Percentiles rank a stretch among this genome's conserved stretches.
Evolutionary conservation across 1,284 basidiomycete genomes (phyloP).

Genomic region (Microbotryum intermedium): DNA sequence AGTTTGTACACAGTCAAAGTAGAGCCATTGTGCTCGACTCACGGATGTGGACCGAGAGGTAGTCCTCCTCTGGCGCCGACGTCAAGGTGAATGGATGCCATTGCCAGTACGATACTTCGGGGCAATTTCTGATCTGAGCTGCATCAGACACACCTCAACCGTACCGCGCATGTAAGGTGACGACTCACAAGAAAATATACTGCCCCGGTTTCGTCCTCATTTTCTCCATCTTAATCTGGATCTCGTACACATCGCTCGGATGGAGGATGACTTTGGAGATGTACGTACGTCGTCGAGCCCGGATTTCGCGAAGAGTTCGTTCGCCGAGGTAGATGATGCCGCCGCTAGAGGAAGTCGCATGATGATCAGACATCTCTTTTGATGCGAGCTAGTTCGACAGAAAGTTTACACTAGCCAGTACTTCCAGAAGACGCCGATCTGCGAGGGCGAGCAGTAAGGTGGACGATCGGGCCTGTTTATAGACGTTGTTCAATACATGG

Average conservation of each 20-base stretch:
- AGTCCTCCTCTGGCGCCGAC: constrained; percentile 74
- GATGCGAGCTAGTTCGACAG: not conserved
- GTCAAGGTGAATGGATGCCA: constrained; percentile 89
- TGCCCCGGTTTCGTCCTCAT: constrained; percentile 44
- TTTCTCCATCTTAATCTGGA: constrained; percentile 90
- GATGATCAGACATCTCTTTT: constrained; percentile 17
- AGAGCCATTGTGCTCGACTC: not conserved
- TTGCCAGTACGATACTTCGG: constrained; percentile 81
- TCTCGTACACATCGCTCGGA: constrained; percentile 77
- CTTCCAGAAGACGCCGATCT: constrained; percentile 84
- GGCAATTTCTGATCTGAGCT: constrained; percentile 43
- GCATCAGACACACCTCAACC: not conserved
- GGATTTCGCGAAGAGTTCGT: constrained; percentile 75
- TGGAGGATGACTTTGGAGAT: constrained; percentile 85
- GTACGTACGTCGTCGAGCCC: constrained; percentile 75
- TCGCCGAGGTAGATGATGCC: constrained; percentile 74
- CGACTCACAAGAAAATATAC: constrained; percentile 62
- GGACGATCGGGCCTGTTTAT: constrained; percentile 61
- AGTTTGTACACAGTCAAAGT: not conserved
- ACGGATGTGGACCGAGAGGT: constrained; percentile 80
- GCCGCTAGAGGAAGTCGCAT: constrained; percentile 82
- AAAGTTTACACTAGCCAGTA: constrained; percentile 39
- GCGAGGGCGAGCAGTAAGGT: constrained; percentile 71
- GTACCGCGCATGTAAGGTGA: not conserved
- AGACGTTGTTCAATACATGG: too few species aligned